Evolutionary conservation across 352 stramenopile species (phyloP), one percentile per base, ranked within the genome.

Genomic region (Blastocystis sp.): DNA sequence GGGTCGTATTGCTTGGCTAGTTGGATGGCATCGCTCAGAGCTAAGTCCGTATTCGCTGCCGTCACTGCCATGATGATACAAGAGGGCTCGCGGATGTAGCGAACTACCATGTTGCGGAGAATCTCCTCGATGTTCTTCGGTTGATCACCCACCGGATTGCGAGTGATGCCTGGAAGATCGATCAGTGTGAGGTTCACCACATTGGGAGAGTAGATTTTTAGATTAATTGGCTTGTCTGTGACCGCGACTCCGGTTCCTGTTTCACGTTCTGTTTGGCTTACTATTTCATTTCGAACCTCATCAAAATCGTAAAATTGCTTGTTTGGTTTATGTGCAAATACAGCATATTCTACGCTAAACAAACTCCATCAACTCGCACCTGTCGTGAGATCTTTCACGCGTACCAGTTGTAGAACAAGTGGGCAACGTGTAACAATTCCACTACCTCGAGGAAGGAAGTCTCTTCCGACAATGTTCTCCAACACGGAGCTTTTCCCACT

Each of bases 111-210:
- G 62, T 96, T 93, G n/a, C 96, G 95, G 92, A 99, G 99, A 92
- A 98, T 97, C 70, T 98, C 95, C 92, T 99, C 97, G 92, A 99
- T 99, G 92, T 99, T 96, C 53, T 96, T 93, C 16, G 98, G 98
- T 91, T 99, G 98, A 93, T 99, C 97, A 53, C 97, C 96, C 0
- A 99, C 96, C 2, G 96, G 95, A 73, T 99, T 96, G 91, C 95
- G 94, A 26, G 96, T 98, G 69, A 99, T 98, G 55, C 98, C 98
- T 0, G 98, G 98, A 3, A 99, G 92, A 92, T 99, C 98, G 68
- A 99, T 97, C 66, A 99, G 93, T 73, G 98, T 99, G 13, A 99
- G 92, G 90, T 98, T 98, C 24, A 99, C 93, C 73, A 99, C 97
- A 76, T 97, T 91, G 0, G 97, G 96, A 70, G 95, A 98, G 93